Base-by-base conservation (phyloP, 768 basidiomycete genomes). In the Crassisporium funariophilum region DNA sequence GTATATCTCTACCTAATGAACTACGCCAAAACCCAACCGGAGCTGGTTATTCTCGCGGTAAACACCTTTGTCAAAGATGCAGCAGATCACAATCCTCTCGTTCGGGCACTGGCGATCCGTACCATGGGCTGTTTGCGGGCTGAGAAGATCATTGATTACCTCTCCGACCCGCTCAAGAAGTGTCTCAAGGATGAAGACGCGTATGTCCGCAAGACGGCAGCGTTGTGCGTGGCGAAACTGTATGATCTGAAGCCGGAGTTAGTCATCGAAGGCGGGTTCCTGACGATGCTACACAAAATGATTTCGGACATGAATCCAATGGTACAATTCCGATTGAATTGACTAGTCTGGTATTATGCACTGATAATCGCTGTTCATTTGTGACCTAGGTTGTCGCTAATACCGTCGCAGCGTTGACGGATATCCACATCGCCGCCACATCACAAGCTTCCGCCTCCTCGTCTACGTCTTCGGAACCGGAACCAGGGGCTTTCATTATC, bases 1-100 rank as follows among this genome's bases (percentile, higher is more conserved):
- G 97, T 98, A n/a, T 98, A 97, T 61, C 81, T 97, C 17, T 98
- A 98, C 68, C 84, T 99, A 49, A 98, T 98, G 90, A 99, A 99
- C 74, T 99, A 98, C 56, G 95, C 95, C 24, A 97, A 97, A 65
- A 95, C 95, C 0, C 97, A 99, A 62, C 97, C 97, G 0, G 97
- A 99, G 63, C 89, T 98, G 51, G 95, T 98, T 69, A 98, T 99
- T 62, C 79, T 99, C 36, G 97, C 97, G 21, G 97, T 99, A 50
- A 99, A 98, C 63, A 99, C 95, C 6, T 98, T 99, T 63, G 97
- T 99, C 53, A 84, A 97, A 76, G 97, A 99, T 67, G 86, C 93
- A 0, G 93, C 95, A 55, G 97, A 98, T 63, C 84, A 91, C 8
- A 98, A 99, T 60, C 97, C 97, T 0, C 88, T 98, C 44, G 90